Evolutionary conservation across 2,329 filamentous ascomycete genomes (phyloP).

Genomic region (Paecilomyces fulvus): DNA sequence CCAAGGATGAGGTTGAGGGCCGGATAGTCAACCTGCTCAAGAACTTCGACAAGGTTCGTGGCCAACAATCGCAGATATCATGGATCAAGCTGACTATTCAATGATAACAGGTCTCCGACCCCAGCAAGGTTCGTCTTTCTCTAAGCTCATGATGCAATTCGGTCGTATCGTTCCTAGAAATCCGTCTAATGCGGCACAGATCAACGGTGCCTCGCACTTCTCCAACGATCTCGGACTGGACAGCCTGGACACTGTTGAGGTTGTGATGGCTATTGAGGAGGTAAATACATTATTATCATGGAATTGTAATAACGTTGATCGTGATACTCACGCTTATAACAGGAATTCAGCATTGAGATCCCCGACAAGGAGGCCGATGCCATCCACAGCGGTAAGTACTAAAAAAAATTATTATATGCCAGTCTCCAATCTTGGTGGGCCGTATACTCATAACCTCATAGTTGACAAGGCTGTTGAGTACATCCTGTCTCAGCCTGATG

Average conservation of each 20-base stretch:
- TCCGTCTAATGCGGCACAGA: slow-evolving; percentile 45
- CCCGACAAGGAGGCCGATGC: slow-evolving; percentile 93
- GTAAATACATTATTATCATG: slow-evolving; percentile 37
- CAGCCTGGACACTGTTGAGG: slow-evolving; percentile 96
- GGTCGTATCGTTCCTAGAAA: background rate
- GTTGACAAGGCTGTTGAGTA: slow-evolving; percentile 93
- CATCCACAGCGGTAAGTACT: slow-evolving; percentile 78
- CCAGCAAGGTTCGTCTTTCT: slow-evolving; percentile 26
- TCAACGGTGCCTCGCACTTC: slow-evolving; percentile 79
- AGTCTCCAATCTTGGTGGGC: slow-evolving; percentile 2
- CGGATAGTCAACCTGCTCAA: slow-evolving; percentile 87
- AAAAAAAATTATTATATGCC: background rate
- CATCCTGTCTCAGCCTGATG: slow-evolving; percentile 87
- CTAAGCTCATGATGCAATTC: background rate
- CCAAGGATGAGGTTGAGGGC: slow-evolving; percentile 77
- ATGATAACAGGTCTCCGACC: slow-evolving; percentile 25
- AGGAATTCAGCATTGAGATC: slow-evolving; percentile 90
- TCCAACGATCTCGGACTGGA: slow-evolving; percentile 94
- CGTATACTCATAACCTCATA: slow-evolving; percentile 31
- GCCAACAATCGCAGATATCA: background rate
- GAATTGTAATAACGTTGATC: slow-evolving; percentile 7
- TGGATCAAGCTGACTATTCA: slow-evolving; percentile 41
- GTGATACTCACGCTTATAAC: slow-evolving; percentile 8
- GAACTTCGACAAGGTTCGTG: slow-evolving; percentile 89
- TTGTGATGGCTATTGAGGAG: slow-evolving; percentile 99